Evolutionary conservation across 257 asterid genomes (phyloP).

Genomic region (Solanum commersonii): DNA sequence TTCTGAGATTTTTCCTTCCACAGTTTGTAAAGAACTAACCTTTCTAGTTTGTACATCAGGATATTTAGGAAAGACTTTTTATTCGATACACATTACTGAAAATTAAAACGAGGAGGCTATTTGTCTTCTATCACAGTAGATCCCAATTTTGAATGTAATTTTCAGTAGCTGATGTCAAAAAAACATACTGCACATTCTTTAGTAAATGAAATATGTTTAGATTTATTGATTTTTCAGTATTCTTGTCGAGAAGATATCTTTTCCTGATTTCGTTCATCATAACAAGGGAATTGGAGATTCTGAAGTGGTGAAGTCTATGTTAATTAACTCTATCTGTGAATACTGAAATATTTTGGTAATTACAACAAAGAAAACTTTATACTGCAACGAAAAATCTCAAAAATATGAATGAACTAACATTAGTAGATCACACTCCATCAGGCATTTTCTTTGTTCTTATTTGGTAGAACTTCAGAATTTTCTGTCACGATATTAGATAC

Average conservation of each 20-base stretch:
- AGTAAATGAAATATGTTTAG: neutral
- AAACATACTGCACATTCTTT: neutral
- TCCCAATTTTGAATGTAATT: neutral
- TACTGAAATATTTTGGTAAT: neutral
- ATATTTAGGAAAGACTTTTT: neutral
- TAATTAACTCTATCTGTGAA: neutral
- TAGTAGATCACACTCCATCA: neutral
- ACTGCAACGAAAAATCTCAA: neutral
- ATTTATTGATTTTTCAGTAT: neutral
- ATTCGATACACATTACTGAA: neutral
- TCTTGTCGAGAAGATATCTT: neutral
- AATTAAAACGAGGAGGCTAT: neutral
- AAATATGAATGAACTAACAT: neutral
- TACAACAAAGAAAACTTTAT: neutral
- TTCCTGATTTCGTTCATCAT: neutral
- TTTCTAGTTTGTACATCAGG: neutral
- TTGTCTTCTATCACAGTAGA: neutral
- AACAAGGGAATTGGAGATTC: no score
- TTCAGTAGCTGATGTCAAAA: neutral
- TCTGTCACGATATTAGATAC: no score
- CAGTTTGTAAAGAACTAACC: neutral
- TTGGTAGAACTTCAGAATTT: no score
- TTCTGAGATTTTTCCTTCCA: neutral
- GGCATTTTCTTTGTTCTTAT: neutral
- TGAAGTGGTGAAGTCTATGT: neutral